A percentile compares a stretch with the other conserved stretches of the same genome.
These are phyloP conservation scores for Solanum tacnaense DNA, from an alignment of 257 asterid genomes.

Conservation along the genomic window DNA sequence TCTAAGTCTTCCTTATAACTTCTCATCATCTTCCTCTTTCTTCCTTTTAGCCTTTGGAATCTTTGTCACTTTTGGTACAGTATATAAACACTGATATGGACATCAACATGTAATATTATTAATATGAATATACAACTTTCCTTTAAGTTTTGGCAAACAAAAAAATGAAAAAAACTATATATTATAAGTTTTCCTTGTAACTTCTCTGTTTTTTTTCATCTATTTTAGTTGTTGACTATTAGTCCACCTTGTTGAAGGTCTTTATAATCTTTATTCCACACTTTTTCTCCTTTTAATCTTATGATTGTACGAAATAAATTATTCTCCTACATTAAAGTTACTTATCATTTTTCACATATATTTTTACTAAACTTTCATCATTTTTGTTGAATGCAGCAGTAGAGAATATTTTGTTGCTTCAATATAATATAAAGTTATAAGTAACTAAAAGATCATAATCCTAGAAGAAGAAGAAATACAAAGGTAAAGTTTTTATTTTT, in stretches of 20 bases:
- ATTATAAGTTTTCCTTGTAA: background rate
- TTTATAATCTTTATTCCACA: background rate
- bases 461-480: background rate
- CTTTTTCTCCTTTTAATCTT: background rate
- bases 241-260: background rate
- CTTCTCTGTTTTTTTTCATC: background rate
- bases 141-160: background rate
- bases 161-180: background rate
- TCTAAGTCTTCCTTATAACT: background rate
- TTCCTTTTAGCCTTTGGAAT: background rate
- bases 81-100: background rate
- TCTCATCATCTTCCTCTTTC: background rate
- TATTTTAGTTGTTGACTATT: background rate
- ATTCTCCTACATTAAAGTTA: background rate
- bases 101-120: background rate
- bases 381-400: background rate
- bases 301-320: background rate
- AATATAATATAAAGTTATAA: background rate
- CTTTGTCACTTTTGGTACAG: background rate
- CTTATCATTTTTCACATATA: background rate
- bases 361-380: background rate
- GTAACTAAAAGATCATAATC: background rate
- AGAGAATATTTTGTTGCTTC: background rate
- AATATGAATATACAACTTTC: background rate
- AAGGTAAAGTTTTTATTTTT: background rate